Conservation (phyloP, 495 filamentous ascomycete genomes). For the Penicillium goetzii region DNA sequence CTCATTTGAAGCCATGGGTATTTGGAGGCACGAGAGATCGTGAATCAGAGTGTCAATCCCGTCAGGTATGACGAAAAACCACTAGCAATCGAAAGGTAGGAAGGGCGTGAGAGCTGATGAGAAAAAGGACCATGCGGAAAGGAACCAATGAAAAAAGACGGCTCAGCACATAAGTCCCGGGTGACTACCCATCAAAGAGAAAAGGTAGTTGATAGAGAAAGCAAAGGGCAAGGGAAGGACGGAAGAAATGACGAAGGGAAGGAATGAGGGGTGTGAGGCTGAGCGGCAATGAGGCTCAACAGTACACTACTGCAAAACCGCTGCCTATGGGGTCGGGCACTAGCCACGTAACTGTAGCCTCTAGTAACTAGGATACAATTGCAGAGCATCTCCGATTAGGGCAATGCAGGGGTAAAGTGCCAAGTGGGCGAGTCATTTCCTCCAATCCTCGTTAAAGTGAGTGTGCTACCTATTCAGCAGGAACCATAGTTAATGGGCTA, state of each 20-base stretch:
- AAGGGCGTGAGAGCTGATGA: neutral
- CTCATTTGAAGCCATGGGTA: neutral
- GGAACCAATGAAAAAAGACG: neutral
- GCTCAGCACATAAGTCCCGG: neutral
- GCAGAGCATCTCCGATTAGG: neutral
- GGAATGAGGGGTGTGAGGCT: neutral
- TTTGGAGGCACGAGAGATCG: neutral
- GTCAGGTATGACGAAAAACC: neutral
- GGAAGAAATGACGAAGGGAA: neutral
- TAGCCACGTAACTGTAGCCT: neutral
- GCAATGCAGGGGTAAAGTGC: neutral
- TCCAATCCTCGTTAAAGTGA: neutral
- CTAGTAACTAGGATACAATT: neutral
- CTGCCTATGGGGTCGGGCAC: neutral
- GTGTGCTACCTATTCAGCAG: neutral
- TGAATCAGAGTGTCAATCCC: neutral
- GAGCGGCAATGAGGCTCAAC: conserved; percentile 6
- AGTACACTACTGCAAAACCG: neutral
- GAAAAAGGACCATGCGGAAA: neutral
- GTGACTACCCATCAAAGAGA: neutral
- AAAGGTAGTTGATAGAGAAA: neutral
- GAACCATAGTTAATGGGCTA: neutral
- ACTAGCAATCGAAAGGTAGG: neutral
- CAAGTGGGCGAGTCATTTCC: neutral
- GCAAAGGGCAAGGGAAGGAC: neutral